A percentile compares a stretch with the other conserved stretches of the same genome.
Conservation (phyloP, 768 basidiomycete genomes). For the Russula sp. region DNA sequence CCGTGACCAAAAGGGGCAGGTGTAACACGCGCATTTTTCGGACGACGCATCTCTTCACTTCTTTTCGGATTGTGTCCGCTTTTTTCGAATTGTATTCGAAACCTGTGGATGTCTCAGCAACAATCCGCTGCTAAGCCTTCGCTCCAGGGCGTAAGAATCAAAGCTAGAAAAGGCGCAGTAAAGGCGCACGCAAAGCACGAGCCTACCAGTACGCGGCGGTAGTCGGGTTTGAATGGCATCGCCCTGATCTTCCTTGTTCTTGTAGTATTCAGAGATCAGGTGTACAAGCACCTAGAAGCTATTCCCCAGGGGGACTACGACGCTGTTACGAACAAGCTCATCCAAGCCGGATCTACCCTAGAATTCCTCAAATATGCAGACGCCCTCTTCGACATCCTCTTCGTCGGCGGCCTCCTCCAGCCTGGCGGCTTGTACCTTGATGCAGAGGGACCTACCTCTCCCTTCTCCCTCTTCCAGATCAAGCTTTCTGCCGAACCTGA, state of each 20-base stretch:
- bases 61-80: constrained; percentile 19
- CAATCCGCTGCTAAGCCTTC: constrained; percentile 78
- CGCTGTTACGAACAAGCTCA: constrained; percentile 71
- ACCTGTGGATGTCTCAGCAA: constrained; percentile 91
- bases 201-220: constrained; percentile 50
- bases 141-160: constrained; percentile 88
- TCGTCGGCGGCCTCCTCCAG: constrained; percentile 93
- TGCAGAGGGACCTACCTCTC: constrained; percentile 75
- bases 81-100: constrained; percentile 31
- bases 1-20: constrained; percentile 1
- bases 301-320: constrained; percentile 79
- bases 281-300: constrained; percentile 86
- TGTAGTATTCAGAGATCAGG: constrained; percentile 86
- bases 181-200: constrained; percentile 94
- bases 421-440: constrained; percentile 92
- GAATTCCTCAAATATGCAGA: constrained; percentile 98
- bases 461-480: constrained; percentile 84
- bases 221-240: background rate
- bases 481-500: constrained; percentile 72
- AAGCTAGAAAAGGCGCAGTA: constrained; percentile 87
- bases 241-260: background rate
- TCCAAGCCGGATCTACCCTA: constrained; percentile 87
- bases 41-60: background rate
- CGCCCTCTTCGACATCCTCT: constrained; percentile 90
- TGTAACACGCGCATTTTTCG: background rate